These are phyloP conservation scores for Verticillium isaacii DNA, from an alignment of 2,329 filamentous ascomycete genomes.

Conservation along the genomic window DNA sequence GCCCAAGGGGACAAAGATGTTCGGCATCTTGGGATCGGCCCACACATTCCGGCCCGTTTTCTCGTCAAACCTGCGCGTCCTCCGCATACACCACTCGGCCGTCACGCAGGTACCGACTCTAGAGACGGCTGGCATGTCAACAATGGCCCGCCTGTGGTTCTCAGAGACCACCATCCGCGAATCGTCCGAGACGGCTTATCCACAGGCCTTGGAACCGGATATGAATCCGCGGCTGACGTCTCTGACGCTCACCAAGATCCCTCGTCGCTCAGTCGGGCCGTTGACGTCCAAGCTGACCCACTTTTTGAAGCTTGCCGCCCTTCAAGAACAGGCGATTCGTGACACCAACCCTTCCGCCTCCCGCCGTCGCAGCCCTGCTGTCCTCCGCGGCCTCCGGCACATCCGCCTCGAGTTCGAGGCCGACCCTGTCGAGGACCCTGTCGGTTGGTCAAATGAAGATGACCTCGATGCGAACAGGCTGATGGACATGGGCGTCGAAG, in stretches of 20 bases:
- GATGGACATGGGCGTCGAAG: slow-evolving; percentile 28
- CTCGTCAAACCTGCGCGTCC: slow-evolving; percentile 45
- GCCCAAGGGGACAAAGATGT: slow-evolving; percentile 26
- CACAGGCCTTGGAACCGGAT: slow-evolving; percentile 45
- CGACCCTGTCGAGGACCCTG: slow-evolving; percentile 30
- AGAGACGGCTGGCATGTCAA: slow-evolving; percentile 28
- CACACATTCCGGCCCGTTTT: slow-evolving; percentile 48
- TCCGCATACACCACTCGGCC: slow-evolving; percentile 56
- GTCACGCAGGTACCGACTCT: slow-evolving; percentile 50
- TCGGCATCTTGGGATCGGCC: slow-evolving; percentile 38
- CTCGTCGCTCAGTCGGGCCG: slow-evolving; percentile 46
- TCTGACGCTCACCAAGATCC: slow-evolving; percentile 50
- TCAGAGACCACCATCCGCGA: slow-evolving; percentile 40
- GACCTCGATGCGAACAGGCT: slow-evolving; percentile 37
- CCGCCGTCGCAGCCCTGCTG: slow-evolving; percentile 31
- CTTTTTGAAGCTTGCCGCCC: slow-evolving; percentile 41
- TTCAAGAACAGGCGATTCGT: slow-evolving; percentile 44
- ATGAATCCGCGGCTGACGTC: slow-evolving; percentile 51
- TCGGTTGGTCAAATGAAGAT: slow-evolving; percentile 21
- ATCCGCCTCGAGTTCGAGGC: slow-evolving; percentile 50
- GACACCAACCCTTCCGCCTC: slow-evolving; percentile 15
- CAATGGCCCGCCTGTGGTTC: slow-evolving; percentile 29
- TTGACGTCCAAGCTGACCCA: slow-evolving; percentile 40
- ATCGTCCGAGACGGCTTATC: slow-evolving; percentile 40
- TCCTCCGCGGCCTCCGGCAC: slow-evolving; percentile 47